Percentiles rank a stretch among this genome's conserved stretches.
Evolutionary conservation across 306 rosid species (phyloP).

Genomic region (Datisca glomerata): DNA sequence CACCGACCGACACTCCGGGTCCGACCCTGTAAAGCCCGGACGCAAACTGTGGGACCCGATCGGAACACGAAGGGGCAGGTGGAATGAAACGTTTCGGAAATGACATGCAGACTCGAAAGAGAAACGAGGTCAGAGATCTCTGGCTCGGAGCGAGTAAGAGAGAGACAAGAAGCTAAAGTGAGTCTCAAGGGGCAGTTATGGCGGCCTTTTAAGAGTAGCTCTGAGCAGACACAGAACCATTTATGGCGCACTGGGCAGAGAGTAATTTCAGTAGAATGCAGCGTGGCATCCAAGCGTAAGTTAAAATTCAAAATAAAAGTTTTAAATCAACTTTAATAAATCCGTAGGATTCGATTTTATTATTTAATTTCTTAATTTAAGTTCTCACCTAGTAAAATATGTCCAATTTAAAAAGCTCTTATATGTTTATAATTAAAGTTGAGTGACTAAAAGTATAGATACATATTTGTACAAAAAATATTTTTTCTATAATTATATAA

Average conservation of each 20-base stretch:
- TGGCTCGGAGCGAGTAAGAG: background rate
- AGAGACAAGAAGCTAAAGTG: conserved; percentile 4
- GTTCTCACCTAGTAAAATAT: too few species aligned
- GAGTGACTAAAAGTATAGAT: too few species aligned
- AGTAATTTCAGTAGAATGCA: conserved; percentile 12
- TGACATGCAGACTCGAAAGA: conserved; percentile 22
- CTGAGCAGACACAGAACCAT: conserved; percentile 33
- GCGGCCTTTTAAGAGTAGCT: conserved; percentile 23
- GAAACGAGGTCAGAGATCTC: conserved; percentile 14
- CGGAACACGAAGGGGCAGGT: conserved; percentile 6
- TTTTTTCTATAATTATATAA: too few species aligned
- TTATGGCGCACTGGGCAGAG: conserved; percentile 25
- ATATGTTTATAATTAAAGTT: too few species aligned
- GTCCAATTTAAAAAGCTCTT: too few species aligned
- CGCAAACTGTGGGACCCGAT: conserved; percentile 20
- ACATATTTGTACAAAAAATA: too few species aligned
- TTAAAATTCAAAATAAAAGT: conserved; percentile 6
- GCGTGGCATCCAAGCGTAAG: conserved; percentile 22
- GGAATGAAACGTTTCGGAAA: conserved; percentile 14
- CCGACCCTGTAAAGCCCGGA: conserved; percentile 1
- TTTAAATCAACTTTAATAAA: background rate
- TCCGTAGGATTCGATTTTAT: too few species aligned
- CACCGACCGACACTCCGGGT: conserved; percentile 1
- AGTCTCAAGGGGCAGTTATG: conserved; percentile 13
- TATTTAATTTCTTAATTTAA: too few species aligned